Evolutionary conservation across 371 early-diverging fungal genomes (phyloP).

Genomic region (Mucor sp.): DNA sequence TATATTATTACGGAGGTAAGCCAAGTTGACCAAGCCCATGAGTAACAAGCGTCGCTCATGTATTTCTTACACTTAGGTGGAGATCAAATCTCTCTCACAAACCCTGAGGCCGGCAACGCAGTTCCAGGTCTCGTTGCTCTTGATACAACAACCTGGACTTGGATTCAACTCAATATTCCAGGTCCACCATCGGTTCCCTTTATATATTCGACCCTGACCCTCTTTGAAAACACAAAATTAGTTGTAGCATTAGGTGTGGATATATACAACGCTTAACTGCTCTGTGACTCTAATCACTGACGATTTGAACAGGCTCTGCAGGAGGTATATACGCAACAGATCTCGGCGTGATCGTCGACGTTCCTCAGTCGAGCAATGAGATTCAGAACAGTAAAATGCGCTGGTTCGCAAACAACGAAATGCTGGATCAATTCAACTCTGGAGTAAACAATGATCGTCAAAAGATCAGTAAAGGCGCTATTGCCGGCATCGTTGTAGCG

Average conservation of each 20-base stretch:
- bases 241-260: neutral
- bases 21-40: too few species aligned
- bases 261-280: too few species aligned
- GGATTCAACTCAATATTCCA: neutral
- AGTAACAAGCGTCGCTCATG: too few species aligned
- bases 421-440: neutral
- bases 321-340: neutral
- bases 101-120: neutral
- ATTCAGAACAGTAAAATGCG: conserved; percentile 1
- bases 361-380: conserved; percentile 1
- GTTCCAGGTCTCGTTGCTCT: neutral
- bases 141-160: neutral
- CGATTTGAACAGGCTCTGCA: conserved; percentile 6
- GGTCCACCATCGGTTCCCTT: neutral
- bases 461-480: conserved; percentile 14
- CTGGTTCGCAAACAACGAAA: conserved; percentile 3
- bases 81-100: neutral
- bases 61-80: neutral
- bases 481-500: conserved; percentile 22
- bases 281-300: too few species aligned
- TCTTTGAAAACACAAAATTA: neutral
- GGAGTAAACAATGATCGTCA: neutral
- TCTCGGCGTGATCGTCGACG: conserved; percentile 16
- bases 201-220: neutral
- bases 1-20: conserved; percentile 21